Percentiles rank a stretch among this genome's conserved stretches.
Evolutionary conservation across 495 filamentous ascomycete genomes (phyloP).

Genomic region (Corynascus novoguineensis): DNA sequence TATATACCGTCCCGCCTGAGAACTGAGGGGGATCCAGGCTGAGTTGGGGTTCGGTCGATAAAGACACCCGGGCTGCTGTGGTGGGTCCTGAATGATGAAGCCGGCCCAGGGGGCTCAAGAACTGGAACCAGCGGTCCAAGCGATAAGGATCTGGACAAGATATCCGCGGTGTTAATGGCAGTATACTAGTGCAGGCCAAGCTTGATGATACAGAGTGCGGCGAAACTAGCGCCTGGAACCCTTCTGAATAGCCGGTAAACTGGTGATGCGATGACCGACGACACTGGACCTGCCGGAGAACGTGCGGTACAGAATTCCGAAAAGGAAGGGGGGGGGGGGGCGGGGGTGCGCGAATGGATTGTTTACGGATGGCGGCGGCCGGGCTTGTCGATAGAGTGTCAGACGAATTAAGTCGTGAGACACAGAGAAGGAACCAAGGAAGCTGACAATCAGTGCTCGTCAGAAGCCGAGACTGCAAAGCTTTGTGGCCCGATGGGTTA

Average conservation of each 20-base stretch:
- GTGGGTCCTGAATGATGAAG: background rate
- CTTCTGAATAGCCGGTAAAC: background rate
- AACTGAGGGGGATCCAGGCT: background rate
- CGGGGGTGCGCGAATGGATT: background rate
- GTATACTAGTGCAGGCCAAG: background rate
- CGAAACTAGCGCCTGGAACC: background rate
- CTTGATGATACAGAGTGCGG: background rate
- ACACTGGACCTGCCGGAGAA: background rate
- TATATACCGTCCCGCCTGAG: background rate
- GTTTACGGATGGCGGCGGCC: background rate
- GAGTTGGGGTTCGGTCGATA: background rate
- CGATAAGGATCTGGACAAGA: background rate
- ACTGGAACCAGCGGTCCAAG: background rate
- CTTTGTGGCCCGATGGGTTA: constrained; percentile 14
- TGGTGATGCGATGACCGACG: background rate
- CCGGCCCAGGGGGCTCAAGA: background rate
- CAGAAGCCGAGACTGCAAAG: constrained; percentile 11
- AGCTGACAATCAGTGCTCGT: constrained; percentile 8
- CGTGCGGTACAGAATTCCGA: background rate
- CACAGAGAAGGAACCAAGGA: constrained; percentile 23
- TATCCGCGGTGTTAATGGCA: background rate
- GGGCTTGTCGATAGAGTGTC: background rate
- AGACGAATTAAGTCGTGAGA: constrained; percentile 9
- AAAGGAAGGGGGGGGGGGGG: no score
- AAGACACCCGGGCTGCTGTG: constrained; percentile 7